Conservation (phyloP, 257 asterid species). For the Solanum pimpinellifolium region DNA sequence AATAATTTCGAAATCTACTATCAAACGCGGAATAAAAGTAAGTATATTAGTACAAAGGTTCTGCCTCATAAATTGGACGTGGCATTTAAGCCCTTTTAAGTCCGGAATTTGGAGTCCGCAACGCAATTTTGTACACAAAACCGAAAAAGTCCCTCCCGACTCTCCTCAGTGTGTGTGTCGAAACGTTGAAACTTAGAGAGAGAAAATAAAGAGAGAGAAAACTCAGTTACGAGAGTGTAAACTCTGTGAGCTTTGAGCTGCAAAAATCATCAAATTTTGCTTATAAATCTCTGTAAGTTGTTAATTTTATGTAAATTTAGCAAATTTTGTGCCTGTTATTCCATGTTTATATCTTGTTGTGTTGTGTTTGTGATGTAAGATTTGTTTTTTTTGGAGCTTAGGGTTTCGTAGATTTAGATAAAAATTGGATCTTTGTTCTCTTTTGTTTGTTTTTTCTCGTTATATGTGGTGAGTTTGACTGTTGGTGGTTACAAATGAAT, state of each 20-base stretch:
- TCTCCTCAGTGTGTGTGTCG: conserved; percentile 7
- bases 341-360: neutral
- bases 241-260: conserved; percentile 1
- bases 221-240: conserved; percentile 1
- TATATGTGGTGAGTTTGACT: neutral
- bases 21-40: neutral
- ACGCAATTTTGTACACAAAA: conserved; percentile 10
- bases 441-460: neutral
- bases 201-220: neutral
- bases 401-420: conserved; percentile 22
- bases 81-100: conserved; percentile 54
- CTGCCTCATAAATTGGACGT: conserved; percentile 27
- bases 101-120: conserved; percentile 79
- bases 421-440: neutral
- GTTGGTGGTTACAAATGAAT: neutral
- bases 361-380: neutral
- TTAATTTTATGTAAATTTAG: neutral
- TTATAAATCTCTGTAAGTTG: conserved; percentile 19
- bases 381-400: conserved; percentile 8
- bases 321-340: neutral
- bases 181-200: conserved; percentile 12
- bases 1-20: neutral
- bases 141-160: conserved; percentile 2
- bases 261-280: conserved; percentile 2
- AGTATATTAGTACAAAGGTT: conserved; percentile 10